Evolutionary conservation across 1,284 basidiomycete species (phyloP).

Genomic region (Inonotus obliquus): DNA sequence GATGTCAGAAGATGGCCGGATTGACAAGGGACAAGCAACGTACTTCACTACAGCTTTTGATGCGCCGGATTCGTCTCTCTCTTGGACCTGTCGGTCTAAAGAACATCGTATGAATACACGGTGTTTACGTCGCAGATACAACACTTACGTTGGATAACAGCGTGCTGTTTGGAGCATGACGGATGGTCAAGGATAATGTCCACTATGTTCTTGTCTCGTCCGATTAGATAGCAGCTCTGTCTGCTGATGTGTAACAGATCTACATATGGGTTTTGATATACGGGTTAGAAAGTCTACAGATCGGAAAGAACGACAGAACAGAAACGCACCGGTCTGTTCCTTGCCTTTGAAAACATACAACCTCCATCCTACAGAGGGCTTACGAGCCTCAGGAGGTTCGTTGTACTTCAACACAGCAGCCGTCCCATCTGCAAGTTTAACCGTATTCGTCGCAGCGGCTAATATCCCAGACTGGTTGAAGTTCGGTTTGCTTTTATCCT

Average conservation of each 20-base stretch:
- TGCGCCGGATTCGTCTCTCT: conserved; percentile 86
- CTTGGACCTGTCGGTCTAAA: conserved; percentile 74
- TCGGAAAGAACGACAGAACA: background rate
- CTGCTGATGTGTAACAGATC: conserved; percentile 87
- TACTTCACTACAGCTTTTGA: conserved; percentile 77
- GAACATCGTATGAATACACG: background rate
- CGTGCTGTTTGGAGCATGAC: conserved; percentile 98
- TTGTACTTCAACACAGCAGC: conserved; percentile 96
- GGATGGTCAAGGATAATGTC: conserved; percentile 94
- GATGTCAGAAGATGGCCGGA: conserved; percentile 15
- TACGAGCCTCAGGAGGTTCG: conserved; percentile 96
- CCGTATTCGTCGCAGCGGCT: conserved; percentile 91
- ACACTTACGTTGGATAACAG: conserved; percentile 84
- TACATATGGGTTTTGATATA: no score
- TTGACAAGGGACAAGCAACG: conserved; percentile 27
- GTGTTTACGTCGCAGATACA: background rate
- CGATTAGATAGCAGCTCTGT: conserved; percentile 93
- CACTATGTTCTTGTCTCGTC: conserved; percentile 82
- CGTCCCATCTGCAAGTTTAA: conserved; percentile 66
- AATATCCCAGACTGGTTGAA: conserved; percentile 86
- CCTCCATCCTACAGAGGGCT: conserved; percentile 86
- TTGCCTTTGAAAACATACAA: conserved; percentile 96
- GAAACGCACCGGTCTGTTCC: conserved; percentile 79
- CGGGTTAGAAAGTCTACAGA: background rate
- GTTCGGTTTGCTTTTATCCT: conserved; percentile 77